Evolutionary conservation across 495 filamentous ascomycete species (phyloP).

Genomic region (Hypoxylon intermedium): DNA sequence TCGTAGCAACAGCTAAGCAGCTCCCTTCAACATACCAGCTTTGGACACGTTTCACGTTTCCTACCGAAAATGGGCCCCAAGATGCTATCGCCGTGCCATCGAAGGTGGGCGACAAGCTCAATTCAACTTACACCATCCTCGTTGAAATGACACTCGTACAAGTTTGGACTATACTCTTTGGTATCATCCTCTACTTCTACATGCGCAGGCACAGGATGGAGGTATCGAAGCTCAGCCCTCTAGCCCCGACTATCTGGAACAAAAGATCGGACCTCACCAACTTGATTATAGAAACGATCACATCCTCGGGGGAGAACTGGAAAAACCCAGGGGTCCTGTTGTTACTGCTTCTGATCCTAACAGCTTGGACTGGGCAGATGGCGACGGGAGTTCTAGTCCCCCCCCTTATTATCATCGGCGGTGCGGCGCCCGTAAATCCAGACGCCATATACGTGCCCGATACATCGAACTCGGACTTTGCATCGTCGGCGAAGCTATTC

Average conservation of each 20-base stretch:
- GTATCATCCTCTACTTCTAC: constrained; percentile 25
- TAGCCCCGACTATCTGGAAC: constrained; percentile 39
- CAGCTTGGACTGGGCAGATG: constrained; percentile 28
- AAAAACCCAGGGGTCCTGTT: constrained; percentile 9
- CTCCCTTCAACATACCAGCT: constrained; percentile 32
- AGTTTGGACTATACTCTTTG: constrained; percentile 36
- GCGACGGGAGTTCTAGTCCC: constrained; percentile 39
- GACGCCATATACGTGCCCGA: constrained; percentile 37
- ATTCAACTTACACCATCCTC: constrained; percentile 38
- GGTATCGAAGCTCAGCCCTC: constrained; percentile 4
- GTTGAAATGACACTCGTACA: constrained; percentile 29
- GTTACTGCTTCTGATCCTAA: constrained; percentile 23
- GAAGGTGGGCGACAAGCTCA: constrained; percentile 35
- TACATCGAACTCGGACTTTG: background rate
- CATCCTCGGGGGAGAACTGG: constrained; percentile 13
- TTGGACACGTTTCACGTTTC: constrained; percentile 36
- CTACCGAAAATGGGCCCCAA: constrained; percentile 22
- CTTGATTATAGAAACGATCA: constrained; percentile 35
- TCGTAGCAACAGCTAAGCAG: constrained; percentile 32
- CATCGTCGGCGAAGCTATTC: constrained; percentile 13
- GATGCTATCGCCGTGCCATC: constrained; percentile 39
- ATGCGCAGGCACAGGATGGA: constrained; percentile 15
- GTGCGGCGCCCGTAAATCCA: constrained; percentile 38
- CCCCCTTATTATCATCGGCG: constrained; percentile 34
- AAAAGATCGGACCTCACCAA: constrained; percentile 33